Evolutionary conservation across 345 rosid species (phyloP), one percentile per base, ranked within the genome.

Genomic region (Citrus inodora): DNA sequence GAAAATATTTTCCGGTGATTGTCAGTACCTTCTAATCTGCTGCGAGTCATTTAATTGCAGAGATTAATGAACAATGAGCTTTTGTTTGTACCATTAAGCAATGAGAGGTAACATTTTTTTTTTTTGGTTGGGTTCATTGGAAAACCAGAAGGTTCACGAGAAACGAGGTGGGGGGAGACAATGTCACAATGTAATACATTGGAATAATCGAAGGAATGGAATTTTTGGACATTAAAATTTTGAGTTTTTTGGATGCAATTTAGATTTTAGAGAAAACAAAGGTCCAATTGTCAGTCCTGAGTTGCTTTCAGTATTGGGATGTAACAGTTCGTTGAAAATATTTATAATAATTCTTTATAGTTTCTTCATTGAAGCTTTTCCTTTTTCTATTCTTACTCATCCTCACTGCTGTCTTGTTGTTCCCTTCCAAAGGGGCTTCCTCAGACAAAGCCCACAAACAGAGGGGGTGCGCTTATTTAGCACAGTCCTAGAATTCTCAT

Each of bases 121-220:
- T 5, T 1, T 62, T 63, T 19, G 63, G 6, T 74, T 62, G 4
- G 51, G 51, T 10, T 64, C 30, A 17, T 75, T 51, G 62, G 51
- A 33, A 32, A 28, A 3, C 38, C 53, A 27, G 75, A 42, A 59
- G 40, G 48, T 71, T 63, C 30, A 62, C 14, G 25, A 14, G 58
- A 9, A 40, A 30, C n/a, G 19, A 60, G 58, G 58, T 17, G 62
- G 35, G 53, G 14, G 25, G 14, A 24, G 63, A 51, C 9, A 46
- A 40, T 4, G 40, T n/a, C 9, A 40, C 3, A 32, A 72, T 11
- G 30, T 33, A 33, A 37, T 22, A 13, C 78, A 30, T 76, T 33
- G 72, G 13, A 53, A 66, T 67, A 66, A 76, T 55, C 79, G 79
- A 66, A 5, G 7, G 25, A 55, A 33, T 17, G 71, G 62, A 76